Conservation (phyloP, 768 basidiomycete species). For the Imleria badia region DNA sequence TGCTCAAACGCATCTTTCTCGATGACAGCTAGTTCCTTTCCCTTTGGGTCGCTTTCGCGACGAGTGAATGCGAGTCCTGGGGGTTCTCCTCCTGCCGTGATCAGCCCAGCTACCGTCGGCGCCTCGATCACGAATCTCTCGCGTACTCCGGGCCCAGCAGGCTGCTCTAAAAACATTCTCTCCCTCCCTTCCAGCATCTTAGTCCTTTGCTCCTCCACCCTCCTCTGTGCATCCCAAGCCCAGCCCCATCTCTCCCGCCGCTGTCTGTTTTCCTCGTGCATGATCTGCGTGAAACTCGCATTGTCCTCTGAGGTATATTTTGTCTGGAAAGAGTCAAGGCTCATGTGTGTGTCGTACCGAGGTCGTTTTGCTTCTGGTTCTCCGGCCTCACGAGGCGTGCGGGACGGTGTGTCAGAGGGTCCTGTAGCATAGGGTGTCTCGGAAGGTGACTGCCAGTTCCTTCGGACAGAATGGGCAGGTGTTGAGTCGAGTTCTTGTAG, state of each 20-base stretch:
- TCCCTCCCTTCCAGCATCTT: conserved; percentile 69
- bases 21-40: conserved; percentile 20
- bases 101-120: conserved; percentile 53
- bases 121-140: conserved; percentile 67
- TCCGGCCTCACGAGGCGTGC: conserved; percentile 36
- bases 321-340: conserved; percentile 85
- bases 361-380: conserved; percentile 55
- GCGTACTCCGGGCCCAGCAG: conserved; percentile 59
- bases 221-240: conserved; percentile 92
- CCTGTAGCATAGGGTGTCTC: conserved; percentile 64
- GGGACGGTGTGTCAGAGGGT: conserved; percentile 67
- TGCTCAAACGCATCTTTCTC: conserved; percentile 30
- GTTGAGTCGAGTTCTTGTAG: conserved; percentile 63
- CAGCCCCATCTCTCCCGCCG: conserved; percentile 82
- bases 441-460: conserved; percentile 46
- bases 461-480: conserved; percentile 38
- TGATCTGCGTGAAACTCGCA: conserved; percentile 90
- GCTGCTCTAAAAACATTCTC: conserved; percentile 69
- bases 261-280: conserved; percentile 84
- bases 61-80: conserved; percentile 15
- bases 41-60: conserved; percentile 25
- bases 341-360: conserved; percentile 59
- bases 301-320: conserved; percentile 97
- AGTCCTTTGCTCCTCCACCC: conserved; percentile 65
- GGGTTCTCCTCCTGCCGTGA: conserved; percentile 36